These are phyloP conservation scores for Heterobasidion occidentale DNA, from an alignment of 1,284 basidiomycete species.

Conservation along the genomic window DNA sequence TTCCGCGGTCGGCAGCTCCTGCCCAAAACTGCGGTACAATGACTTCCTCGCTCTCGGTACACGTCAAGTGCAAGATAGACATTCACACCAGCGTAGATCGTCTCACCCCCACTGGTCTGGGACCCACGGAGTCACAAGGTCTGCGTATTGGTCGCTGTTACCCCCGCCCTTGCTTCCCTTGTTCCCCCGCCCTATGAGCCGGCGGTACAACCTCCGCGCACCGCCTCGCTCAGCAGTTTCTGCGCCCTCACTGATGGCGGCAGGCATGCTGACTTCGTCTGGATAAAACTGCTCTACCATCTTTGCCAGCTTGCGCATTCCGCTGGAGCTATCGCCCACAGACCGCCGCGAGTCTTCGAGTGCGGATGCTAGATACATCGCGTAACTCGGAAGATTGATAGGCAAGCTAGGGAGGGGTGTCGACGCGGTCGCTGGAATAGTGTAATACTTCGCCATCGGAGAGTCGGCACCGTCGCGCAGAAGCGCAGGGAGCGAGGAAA, in stretches of 20 bases:
- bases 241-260: conserved; percentile 19
- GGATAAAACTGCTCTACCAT: conserved; percentile 58
- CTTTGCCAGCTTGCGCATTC: conserved; percentile 59
- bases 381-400: conserved; percentile 65
- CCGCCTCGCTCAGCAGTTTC: conserved; percentile 29
- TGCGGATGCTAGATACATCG: conserved; percentile 63
- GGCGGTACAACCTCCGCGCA: conserved; percentile 49
- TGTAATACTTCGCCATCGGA: conserved; percentile 57
- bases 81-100: background rate
- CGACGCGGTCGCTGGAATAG: conserved; percentile 49
- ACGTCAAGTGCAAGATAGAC: too few relatives aligned
- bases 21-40: background rate
- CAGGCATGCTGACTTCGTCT: conserved; percentile 21
- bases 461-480: conserved; percentile 58
- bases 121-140: conserved; percentile 69
- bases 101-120: conserved; percentile 14
- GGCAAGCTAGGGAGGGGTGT: conserved; percentile 63
- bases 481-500: conserved; percentile 48
- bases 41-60: background rate
- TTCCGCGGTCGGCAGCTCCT: background rate
- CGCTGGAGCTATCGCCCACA: conserved; percentile 46
- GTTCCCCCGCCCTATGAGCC: conserved; percentile 42
- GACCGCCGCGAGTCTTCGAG: conserved; percentile 60
- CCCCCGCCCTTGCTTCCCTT: conserved; percentile 20
- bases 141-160: conserved; percentile 69